Percentiles rank a stretch among this genome's conserved stretches.
These are phyloP conservation scores for Neofusicoccum laricinum DNA, from an alignment of 2,329 filamentous ascomycete genomes.

Conservation along the genomic window DNA sequence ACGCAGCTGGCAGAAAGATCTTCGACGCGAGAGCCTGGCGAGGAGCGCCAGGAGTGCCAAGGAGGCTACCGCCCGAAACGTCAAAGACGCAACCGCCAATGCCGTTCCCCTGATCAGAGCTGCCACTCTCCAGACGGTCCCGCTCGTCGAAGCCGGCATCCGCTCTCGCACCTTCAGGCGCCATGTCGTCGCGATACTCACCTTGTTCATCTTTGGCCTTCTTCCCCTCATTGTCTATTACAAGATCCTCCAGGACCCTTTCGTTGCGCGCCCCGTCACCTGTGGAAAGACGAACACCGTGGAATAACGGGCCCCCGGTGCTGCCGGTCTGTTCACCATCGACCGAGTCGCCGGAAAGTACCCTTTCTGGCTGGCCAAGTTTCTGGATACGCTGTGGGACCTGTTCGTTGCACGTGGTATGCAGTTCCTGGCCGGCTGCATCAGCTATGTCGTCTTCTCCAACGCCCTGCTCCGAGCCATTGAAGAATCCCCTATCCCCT, in stretches of 20 bases:
- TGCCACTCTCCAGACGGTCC: not conserved
- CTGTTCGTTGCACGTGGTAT: conserved; percentile 30
- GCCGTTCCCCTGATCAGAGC: not conserved
- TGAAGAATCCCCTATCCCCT: conserved; percentile 33
- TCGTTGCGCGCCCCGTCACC: not conserved
- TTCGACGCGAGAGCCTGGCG: not conserved
- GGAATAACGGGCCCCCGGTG: not conserved
- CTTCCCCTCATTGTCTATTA: not conserved
- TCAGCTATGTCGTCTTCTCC: conserved; percentile 33
- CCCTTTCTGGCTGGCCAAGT: conserved; percentile 32
- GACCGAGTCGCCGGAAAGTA: conserved; percentile 26
- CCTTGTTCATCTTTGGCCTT: not conserved
- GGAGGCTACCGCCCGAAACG: not conserved
- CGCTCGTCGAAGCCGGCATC: not conserved
- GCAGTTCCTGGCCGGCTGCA: conserved; percentile 29
- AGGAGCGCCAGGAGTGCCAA: not conserved
- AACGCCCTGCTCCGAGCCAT: conserved; percentile 33
- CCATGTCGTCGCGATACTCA: not conserved
- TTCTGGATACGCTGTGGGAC: conserved; percentile 37
- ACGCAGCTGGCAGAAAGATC: not conserved
- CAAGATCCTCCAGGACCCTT: not conserved
- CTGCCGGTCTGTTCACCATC: conserved; percentile 26
- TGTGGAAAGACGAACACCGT: not conserved
- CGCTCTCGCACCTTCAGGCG: not conserved
- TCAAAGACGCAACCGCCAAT: not conserved